phyloP scores from a whole-genome alignment of 768 basidiomycete species.

The Tylopilus sp. region DNA sequence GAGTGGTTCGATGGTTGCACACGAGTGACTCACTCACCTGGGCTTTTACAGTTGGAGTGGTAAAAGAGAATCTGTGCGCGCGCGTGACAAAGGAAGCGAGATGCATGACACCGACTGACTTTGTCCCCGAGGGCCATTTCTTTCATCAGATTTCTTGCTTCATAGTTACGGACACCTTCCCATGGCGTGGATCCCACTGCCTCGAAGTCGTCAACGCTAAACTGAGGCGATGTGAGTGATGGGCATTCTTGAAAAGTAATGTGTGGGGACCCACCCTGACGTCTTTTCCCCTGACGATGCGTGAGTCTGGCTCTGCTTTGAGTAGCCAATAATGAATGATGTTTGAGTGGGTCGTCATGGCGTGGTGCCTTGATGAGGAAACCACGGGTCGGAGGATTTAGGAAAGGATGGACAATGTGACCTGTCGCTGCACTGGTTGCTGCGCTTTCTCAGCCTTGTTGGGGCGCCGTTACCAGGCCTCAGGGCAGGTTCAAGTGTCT shows the following conservation, averaged over 20 bases:
- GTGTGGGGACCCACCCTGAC: conserved; percentile 55
- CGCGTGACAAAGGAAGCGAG: not conserved
- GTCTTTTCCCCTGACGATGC: conserved; percentile 82
- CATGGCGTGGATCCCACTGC: conserved; percentile 64
- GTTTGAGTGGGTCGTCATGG: no score
- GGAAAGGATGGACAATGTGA: not conserved
- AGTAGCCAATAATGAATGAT: conserved; percentile 54
- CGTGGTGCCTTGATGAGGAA: no score
- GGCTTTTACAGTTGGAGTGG: conserved; percentile 82
- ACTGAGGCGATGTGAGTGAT: conserved; percentile 40
- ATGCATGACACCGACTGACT: conserved; percentile 35
- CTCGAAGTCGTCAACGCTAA: conserved; percentile 87
- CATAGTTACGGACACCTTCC: conserved; percentile 87
- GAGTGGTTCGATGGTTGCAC: not conserved
- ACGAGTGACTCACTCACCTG: conserved; percentile 45
- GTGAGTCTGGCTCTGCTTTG: conserved; percentile 84
- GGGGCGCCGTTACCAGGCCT: no score
- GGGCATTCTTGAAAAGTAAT: no score
- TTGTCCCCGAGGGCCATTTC: conserved; percentile 75
- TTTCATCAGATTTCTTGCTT: conserved; percentile 81
- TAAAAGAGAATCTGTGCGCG: conserved; percentile 75
- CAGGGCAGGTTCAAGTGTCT: no score
- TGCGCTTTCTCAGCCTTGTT: conserved; percentile 4
- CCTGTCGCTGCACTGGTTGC: not conserved
- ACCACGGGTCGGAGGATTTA: no score